phyloP scores from a whole-genome alignment of 352 stramenopile genomes.

The Aphanomyces astaci region DNA sequence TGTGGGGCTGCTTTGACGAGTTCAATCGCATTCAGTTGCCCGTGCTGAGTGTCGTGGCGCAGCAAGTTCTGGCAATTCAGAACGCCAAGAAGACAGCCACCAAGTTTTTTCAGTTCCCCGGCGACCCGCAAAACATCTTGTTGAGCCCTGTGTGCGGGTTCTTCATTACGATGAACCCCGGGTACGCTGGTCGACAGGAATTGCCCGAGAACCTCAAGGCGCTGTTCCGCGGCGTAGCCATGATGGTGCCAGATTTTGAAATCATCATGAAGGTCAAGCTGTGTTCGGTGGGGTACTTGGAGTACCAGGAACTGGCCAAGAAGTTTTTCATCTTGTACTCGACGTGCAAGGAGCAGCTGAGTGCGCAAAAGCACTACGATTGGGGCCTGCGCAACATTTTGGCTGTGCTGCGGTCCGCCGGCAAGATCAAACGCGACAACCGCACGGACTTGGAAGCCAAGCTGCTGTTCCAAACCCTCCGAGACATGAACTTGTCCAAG shows the following conservation, averaged over 20 bases:
- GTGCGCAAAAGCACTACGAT: constrained; percentile 90
- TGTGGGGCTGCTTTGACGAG: constrained; percentile 98
- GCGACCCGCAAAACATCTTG: constrained; percentile 95
- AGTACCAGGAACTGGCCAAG: constrained; percentile 87
- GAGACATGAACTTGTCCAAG: constrained; percentile 98
- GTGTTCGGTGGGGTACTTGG: constrained; percentile 90
- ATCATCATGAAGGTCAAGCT: constrained; percentile 96
- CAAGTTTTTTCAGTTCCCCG: constrained; percentile 96
- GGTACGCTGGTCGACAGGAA: constrained; percentile 96
- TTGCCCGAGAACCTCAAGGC: constrained; percentile 98
- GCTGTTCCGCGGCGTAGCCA: constrained; percentile 83
- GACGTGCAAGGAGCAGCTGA: constrained; percentile 88
- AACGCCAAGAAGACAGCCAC: constrained; percentile 96
- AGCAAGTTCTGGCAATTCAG: constrained; percentile 97
- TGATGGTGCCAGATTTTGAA: constrained; percentile 91
- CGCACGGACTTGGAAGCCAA: constrained; percentile 82
- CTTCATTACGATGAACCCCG: constrained; percentile 99
- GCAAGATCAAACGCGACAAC: constrained; percentile 88
- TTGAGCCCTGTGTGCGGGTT: constrained; percentile 94
- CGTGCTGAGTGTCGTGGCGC: constrained; percentile 95
- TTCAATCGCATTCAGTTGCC: constrained; percentile 97
- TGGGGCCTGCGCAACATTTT: constrained; percentile 89
- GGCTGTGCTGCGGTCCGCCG: constrained; percentile 78
- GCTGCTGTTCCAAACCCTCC: constrained; percentile 82
- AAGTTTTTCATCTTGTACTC: constrained; percentile 91